These are phyloP conservation scores for Tilletia indica DNA, from an alignment of 1,284 basidiomycete species.

Conservation along the genomic window DNA sequence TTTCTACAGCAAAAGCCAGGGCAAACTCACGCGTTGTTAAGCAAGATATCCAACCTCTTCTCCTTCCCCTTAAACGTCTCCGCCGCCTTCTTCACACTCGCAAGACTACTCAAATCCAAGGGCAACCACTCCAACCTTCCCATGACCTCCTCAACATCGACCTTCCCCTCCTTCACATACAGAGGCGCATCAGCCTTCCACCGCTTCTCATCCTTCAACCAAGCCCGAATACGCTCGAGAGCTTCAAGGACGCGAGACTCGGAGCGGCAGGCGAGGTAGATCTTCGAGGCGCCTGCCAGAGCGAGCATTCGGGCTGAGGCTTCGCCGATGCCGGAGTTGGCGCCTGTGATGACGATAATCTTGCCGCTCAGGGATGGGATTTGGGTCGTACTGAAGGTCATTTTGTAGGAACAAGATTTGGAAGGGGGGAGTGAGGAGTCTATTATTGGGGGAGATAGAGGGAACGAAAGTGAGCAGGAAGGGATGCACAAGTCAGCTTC, in stretches of 20 bases:
- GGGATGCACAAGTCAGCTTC: no score
- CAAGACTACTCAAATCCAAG: slow-evolving; percentile 66
- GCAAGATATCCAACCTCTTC: slow-evolving; percentile 57
- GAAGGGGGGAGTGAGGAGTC: no score
- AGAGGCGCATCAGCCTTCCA: background rate
- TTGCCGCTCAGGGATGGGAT: slow-evolving; percentile 28
- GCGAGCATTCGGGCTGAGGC: slow-evolving; percentile 3
- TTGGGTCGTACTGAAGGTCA: slow-evolving; percentile 16
- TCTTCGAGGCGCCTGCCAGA: background rate
- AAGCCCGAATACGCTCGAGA: background rate
- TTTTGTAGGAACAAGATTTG: background rate
- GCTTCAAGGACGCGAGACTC: slow-evolving; percentile 1
- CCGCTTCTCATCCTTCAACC: background rate
- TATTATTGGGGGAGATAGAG: no score
- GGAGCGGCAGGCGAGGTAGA: slow-evolving; percentile 11
- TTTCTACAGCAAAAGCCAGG: background rate
- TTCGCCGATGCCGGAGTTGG: slow-evolving; percentile 38
- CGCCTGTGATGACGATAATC: slow-evolving; percentile 46
- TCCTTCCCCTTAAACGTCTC: slow-evolving; percentile 61
- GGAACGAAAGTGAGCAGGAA: no score
- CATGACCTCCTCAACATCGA: slow-evolving; percentile 15
- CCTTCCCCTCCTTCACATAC: background rate
- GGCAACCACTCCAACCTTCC: slow-evolving; percentile 52
- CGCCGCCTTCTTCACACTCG: slow-evolving; percentile 61
- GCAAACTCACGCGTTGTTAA: slow-evolving; percentile 53